phyloP scores from a whole-genome alignment of 2,329 filamentous ascomycete genomes.

The Zarea fungicola region DNA sequence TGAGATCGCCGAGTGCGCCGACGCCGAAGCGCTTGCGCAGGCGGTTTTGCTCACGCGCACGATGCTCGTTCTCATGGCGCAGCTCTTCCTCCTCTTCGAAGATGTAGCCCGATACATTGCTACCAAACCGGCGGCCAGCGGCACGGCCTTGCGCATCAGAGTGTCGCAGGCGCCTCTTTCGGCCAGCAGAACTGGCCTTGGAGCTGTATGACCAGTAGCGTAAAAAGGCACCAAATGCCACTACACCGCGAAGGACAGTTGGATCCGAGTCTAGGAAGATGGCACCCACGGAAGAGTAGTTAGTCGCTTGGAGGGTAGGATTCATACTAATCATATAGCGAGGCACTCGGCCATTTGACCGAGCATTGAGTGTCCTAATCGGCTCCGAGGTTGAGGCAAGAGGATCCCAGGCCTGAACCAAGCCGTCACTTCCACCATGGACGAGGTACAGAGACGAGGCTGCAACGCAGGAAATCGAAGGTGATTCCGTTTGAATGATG shows the following conservation, averaged over 20 bases:
- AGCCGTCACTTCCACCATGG: conserved; percentile 88
- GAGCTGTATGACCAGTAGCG: conserved; percentile 95
- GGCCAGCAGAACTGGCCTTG: conserved; percentile 66
- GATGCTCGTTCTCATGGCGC: conserved; percentile 63
- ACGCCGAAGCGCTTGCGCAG: conserved; percentile 80
- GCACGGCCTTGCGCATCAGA: conserved; percentile 52
- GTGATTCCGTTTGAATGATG: conserved; percentile 83
- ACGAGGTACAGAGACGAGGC: conserved; percentile 83
- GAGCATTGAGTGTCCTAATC: conserved; percentile 79
- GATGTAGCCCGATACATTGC: conserved; percentile 74
- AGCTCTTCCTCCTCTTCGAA: conserved; percentile 80
- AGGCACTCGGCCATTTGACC: conserved; percentile 75
- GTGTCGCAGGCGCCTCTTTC: conserved; percentile 73
- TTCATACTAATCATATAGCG: conserved; percentile 58
- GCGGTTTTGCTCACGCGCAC: conserved; percentile 61
- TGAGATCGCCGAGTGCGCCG: conserved; percentile 60
- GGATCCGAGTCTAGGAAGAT: conserved; percentile 85
- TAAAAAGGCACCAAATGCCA: conserved; percentile 80
- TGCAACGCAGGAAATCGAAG: conserved; percentile 76
- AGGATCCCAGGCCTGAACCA: conserved; percentile 97
- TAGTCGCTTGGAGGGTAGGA: conserved; percentile 60
- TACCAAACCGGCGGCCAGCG: conserved; percentile 51
- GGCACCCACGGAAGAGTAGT: conserved; percentile 75
- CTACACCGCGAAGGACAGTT: conserved; percentile 76
- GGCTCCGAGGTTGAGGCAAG: conserved; percentile 73